Base-by-base conservation (phyloP, 495 filamentous ascomycete species). In the Hypoxylon perforatum region DNA sequence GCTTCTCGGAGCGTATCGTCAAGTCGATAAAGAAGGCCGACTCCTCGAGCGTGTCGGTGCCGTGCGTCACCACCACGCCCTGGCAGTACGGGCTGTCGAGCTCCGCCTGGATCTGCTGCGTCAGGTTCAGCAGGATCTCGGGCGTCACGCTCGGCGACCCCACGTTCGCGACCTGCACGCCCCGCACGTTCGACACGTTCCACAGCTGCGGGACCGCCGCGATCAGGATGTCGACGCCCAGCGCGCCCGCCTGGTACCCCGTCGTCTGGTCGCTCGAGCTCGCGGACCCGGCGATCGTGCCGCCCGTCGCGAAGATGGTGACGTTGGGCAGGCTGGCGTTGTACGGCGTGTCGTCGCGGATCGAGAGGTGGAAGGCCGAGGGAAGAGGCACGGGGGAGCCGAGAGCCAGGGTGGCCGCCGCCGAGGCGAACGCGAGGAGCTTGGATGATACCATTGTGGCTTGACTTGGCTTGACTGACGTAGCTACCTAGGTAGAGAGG, bases 31-130 rank as follows among this genome's bases (percentile, higher is more conserved):
- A 84, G 76, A 83, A 84, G 41, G 81, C 77, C 0, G 80, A 77
- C 68, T 84, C 82, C 55, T 84, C 81, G 19, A 83, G 72, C 0
- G 80, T 82, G 65, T 84, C 82, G 22, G 82, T 84, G 57, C 82
- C 81, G 65, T 84, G 82, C 50, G 82, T 83, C 51, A 84, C 69
- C 18, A 83, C 79, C 3, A 79, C 80, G 15, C 81, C 80, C 38
- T 76, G 68, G 65, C 78, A 78, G 45, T 75, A 74, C 14, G 77
- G 75, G 59, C 78, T 77, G 35, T 79, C 73, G 61, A 82, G 75
- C 48, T 76, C 75, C 8, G 49, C 57, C 65, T 80, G 80, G 47
- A 84, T 74, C 19, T 71, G 68, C 44, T 80, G 72, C 39, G 78
- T 74, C 45, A 83, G 63, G 51, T 76, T 77, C 33, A 84, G 69